Base-by-base conservation (phyloP, 371 early-diverging fungal genomes). In the Mucor ambiguus region DNA sequence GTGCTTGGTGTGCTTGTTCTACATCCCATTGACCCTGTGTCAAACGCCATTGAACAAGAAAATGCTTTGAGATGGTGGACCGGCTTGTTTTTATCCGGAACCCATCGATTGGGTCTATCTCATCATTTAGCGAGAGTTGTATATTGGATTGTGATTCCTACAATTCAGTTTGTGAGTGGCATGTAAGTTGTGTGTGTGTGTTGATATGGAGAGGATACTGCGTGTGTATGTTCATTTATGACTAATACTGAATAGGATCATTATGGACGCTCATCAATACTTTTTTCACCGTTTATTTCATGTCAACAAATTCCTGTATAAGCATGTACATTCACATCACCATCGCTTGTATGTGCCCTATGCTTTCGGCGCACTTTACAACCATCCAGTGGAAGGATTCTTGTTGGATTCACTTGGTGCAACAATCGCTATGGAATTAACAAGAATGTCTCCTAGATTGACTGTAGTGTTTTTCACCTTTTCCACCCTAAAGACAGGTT, bases 341-440 rank as follows among this genome's bases (percentile, higher is more conserved):
- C 93, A 93, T 67, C 86, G 89, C 32, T 75, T 93, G 22, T 90
- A 91, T 57, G 89, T 86, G 9, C 90, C 91, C 24, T 93, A 89
- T 73, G 90, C 93, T 4, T 90, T 87, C 76, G 93, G 91, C 14
- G 93, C 93, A 22, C 83, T 93, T 35, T 93, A 93, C 78, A 93
- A 93, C 74, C 92, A 93, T 69, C 91, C 91, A 0, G 59, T 93
- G 32, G 93, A 93, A 78, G 92, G 92, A 6, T 87, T 93, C 64
- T 43, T 90, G 60, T 79, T 93, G 81, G 93, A 93, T 76, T 85
- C 89, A 11, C 71, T 90, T 28, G 92, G 93, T 26, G 87, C 89
- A 16, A 82, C 84, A 0, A 41, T 93, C 20, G 84, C 92, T 3
- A 80, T 84, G 61, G 78, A 88, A 59, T n/a, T 92, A 55, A 81